Evolutionary conservation across 176 grass and related monocot species (phyloP).

Genomic region (Stipa capillata): DNA sequence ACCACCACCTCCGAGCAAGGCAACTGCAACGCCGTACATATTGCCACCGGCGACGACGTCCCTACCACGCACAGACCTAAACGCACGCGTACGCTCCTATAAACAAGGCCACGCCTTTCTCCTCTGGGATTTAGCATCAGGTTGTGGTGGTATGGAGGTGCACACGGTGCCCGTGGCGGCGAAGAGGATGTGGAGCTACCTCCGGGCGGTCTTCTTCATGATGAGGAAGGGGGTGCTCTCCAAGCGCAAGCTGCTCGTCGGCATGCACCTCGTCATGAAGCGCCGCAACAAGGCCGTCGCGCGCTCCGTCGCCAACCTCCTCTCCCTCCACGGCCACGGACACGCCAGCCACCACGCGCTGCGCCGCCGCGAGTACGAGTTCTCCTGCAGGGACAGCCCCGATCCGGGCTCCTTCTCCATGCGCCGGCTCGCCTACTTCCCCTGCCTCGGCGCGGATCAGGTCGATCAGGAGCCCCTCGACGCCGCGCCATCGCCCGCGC

Average conservation of each 20-base stretch:
- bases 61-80: too few relatives aligned
- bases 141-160: slow-evolving; percentile 52
- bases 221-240: slow-evolving; percentile 78
- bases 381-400: slow-evolving; percentile 82
- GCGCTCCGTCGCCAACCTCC: slow-evolving; percentile 40
- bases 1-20: background rate
- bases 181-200: slow-evolving; percentile 65
- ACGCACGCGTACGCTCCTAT: too few relatives aligned
- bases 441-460: slow-evolving; percentile 50
- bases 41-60: background rate
- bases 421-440: slow-evolving; percentile 68
- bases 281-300: slow-evolving; percentile 53
- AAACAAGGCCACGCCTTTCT: too few relatives aligned
- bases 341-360: background rate
- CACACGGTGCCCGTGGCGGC: slow-evolving; percentile 26
- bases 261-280: slow-evolving; percentile 67
- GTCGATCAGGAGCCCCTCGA: too few relatives aligned
- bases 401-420: slow-evolving; percentile 30
- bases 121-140: too few relatives aligned
- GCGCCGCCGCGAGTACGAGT: slow-evolving; percentile 59
- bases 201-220: slow-evolving; percentile 79
- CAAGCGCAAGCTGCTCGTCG: slow-evolving; percentile 58
- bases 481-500: too few relatives aligned
- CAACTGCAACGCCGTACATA: background rate
- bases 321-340: slow-evolving; percentile 21